phyloP scores from a whole-genome alignment of 2,329 filamentous ascomycete species.

The Xylaria sp. region DNA sequence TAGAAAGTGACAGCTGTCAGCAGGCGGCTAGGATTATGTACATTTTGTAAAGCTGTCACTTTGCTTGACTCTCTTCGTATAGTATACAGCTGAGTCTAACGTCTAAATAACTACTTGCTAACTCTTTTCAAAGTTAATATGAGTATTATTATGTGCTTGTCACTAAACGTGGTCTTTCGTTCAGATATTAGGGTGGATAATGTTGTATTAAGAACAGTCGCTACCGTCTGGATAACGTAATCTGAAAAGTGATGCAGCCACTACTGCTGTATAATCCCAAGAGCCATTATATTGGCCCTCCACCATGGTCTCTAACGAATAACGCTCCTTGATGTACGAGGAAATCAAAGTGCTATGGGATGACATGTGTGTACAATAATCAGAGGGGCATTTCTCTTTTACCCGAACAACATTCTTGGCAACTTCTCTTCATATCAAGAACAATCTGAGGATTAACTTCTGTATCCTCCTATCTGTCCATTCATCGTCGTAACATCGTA shows the following conservation, averaged over 20 bases:
- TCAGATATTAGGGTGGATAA: background rate
- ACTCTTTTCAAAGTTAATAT: background rate
- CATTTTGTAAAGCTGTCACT: background rate
- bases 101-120: too few species aligned
- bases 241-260: conserved; percentile 17
- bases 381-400: conserved; percentile 33
- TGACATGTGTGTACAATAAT: conserved; percentile 30
- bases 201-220: conserved; percentile 8
- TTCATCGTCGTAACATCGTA: conserved; percentile 47
- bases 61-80: background rate
- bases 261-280: conserved; percentile 9
- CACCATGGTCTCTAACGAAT: conserved; percentile 19
- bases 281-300: conserved; percentile 10
- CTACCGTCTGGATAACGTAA: conserved; percentile 21
- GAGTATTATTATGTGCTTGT: background rate
- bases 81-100: too few species aligned
- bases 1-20: conserved; percentile 15
- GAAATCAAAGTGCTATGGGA: conserved; percentile 27
- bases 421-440: conserved; percentile 30
- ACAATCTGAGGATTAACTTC: conserved; percentile 39
- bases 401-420: conserved; percentile 34
- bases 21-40: background rate
- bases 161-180: background rate
- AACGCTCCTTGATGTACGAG: conserved; percentile 25
- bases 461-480: conserved; percentile 20